phyloP scores from a whole-genome alignment of 1,284 basidiomycete species.

The Sparassis latifolia region DNA sequence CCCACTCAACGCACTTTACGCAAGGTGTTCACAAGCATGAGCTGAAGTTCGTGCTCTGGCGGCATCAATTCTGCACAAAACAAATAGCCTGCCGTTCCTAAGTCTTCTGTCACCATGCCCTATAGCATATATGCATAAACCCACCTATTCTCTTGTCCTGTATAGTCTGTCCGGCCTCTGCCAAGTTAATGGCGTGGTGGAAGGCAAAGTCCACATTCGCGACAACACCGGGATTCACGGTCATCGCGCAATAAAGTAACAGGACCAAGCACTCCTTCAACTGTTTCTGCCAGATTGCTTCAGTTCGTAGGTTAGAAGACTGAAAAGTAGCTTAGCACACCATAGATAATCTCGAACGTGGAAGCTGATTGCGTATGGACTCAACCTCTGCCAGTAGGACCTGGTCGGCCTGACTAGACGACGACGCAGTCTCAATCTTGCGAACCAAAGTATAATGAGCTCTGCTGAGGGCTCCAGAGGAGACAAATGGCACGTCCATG shows the following conservation, averaged over 20 bases:
- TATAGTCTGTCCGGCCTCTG: conserved; percentile 53
- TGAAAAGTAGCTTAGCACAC: conserved; percentile 33
- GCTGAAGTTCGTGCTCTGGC: conserved; percentile 53
- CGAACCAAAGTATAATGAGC: conserved; percentile 67
- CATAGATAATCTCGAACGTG: conserved; percentile 38
- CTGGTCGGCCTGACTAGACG: conserved; percentile 50
- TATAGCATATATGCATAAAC: conserved; percentile 1
- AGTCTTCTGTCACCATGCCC: background rate
- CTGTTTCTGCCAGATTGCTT: conserved; percentile 36
- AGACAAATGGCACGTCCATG: conserved; percentile 70
- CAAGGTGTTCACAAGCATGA: conserved; percentile 80
- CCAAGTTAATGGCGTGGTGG: conserved; percentile 63
- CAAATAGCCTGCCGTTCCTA: conserved; percentile 50
- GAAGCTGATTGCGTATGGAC: conserved; percentile 43
- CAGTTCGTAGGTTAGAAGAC: conserved; percentile 6
- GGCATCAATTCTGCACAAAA: conserved; percentile 72
- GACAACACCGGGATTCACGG: conserved; percentile 34
- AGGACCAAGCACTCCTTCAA: conserved; percentile 57
- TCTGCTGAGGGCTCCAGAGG: conserved; percentile 68
- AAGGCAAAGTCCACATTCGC: conserved; percentile 59
- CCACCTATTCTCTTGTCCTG: conserved; percentile 67
- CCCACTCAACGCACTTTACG: conserved; percentile 47
- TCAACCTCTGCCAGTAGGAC: conserved; percentile 51
- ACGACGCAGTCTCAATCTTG: conserved; percentile 54
- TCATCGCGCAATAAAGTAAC: conserved; percentile 61